phyloP scores from a whole-genome alignment of 306 rosid genomes.

The Gynostemma pentaphyllum region DNA sequence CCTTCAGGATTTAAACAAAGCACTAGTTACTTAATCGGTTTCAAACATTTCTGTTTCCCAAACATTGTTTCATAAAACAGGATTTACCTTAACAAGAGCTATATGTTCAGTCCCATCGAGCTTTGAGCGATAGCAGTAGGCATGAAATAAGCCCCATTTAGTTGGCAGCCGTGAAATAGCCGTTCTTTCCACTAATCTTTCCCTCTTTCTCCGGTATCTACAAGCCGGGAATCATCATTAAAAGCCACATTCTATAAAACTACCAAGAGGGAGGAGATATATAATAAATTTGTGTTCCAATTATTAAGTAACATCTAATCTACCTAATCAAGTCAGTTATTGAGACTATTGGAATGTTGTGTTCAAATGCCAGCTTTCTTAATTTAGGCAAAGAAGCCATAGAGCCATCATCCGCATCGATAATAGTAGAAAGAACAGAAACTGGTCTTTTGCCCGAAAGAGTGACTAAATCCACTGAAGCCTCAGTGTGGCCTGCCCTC shows the following conservation, averaged over 20 bases:
- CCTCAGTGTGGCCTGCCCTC: slow-evolving; percentile 85
- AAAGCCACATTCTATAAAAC: no score
- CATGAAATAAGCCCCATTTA: slow-evolving; percentile 72
- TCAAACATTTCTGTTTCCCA: neutral
- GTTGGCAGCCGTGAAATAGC: slow-evolving; percentile 56
- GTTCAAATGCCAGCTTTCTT: slow-evolving; percentile 38
- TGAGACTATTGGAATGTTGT: slow-evolving; percentile 58
- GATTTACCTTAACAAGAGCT: slow-evolving; percentile 56
- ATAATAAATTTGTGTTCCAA: no score
- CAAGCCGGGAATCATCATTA: neutral
- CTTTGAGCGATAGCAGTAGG: slow-evolving; percentile 66
- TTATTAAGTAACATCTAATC: neutral
- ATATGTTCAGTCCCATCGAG: slow-evolving; percentile 73
- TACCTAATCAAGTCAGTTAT: slow-evolving; percentile 81
- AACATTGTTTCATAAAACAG: neutral
- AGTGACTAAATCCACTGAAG: slow-evolving; percentile 67
- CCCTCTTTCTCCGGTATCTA: slow-evolving; percentile 80
- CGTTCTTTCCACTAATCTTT: slow-evolving; percentile 63
- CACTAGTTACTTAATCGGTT: neutral
- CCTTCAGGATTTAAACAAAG: slow-evolving; percentile 25
- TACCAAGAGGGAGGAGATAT: no score
- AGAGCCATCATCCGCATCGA: slow-evolving; percentile 51
- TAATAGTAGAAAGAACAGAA: slow-evolving; percentile 59
- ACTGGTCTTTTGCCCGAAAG: slow-evolving; percentile 56
- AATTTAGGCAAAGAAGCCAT: slow-evolving; percentile 48